phyloP scores from a whole-genome alignment of 1,139 yeast species.

The Pichia sp. region DNA sequence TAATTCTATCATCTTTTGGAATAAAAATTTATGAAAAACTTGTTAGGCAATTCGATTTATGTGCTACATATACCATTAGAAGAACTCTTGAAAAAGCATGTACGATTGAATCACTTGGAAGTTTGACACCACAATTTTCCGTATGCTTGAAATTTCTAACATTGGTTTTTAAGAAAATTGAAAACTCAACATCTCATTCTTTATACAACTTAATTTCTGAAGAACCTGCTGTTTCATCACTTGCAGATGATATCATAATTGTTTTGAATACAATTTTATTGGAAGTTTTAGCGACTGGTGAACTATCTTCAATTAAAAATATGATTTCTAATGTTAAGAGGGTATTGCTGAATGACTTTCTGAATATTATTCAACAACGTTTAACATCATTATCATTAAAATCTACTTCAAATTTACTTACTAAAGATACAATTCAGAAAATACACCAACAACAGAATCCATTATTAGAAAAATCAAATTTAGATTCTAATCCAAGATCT shows the following conservation, averaged over 20 bases:
- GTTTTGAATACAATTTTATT: conserved; percentile 61
- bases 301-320: conserved; percentile 45
- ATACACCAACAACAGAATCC: conserved; percentile 15
- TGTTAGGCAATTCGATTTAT: conserved; percentile 55
- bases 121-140: conserved; percentile 25
- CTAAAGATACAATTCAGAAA: conserved; percentile 16
- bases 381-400: conserved; percentile 54
- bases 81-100: conserved; percentile 80
- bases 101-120: conserved; percentile 71
- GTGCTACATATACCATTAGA: conserved; percentile 63
- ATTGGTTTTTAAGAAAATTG: conserved; percentile 16
- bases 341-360: conserved; percentile 41
- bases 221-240: conserved; percentile 69
- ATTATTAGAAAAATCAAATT: conserved; percentile 5
- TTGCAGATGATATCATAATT: conserved; percentile 78
- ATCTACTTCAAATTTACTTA: conserved; percentile 31
- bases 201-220: conserved; percentile 34
- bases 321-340: conserved; percentile 42
- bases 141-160: conserved; percentile 24
- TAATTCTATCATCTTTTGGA: conserved; percentile 55
- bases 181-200: conserved; percentile 18
- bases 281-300: conserved; percentile 58
- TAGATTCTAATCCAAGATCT: conserved; percentile 5
- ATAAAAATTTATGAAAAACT: conserved; percentile 50
- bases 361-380: conserved; percentile 43